These are phyloP conservation scores for Bretziella fagacearum DNA, from an alignment of 2,329 filamentous ascomycete genomes.

Conservation along the genomic window DNA sequence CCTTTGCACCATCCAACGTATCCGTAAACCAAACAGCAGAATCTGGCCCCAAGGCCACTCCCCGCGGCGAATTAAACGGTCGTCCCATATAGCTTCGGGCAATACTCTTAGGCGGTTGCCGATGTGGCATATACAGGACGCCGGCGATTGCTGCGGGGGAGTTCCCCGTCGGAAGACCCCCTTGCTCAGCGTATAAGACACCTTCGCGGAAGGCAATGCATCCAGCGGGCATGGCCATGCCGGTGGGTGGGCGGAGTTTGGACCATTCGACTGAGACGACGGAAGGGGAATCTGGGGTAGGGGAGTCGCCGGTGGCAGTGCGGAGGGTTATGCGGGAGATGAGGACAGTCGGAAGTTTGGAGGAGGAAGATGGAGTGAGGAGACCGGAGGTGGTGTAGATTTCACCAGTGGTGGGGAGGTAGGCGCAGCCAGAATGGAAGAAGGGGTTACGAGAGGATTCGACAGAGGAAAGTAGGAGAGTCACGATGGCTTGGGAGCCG, in stretches of 20 bases:
- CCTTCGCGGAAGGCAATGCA: conserved; percentile 26
- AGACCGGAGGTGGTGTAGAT: conserved; percentile 31
- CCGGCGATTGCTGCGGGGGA: conserved; percentile 14
- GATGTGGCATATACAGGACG: conserved; percentile 22
- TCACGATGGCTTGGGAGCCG: conserved; percentile 22
- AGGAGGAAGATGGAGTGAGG: conserved; percentile 23
- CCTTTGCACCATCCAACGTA: conserved; percentile 30
- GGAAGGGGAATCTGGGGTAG: conserved; percentile 15
- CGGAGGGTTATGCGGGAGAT: conserved; percentile 27
- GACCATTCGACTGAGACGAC: conserved; percentile 24
- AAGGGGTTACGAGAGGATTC: conserved; percentile 27
- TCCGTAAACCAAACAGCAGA: conserved; percentile 35
- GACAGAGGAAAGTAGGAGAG: conserved; percentile 27
- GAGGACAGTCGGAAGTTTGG: conserved; percentile 26
- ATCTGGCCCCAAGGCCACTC: conserved; percentile 28
- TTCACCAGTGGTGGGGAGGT: conserved; percentile 24
- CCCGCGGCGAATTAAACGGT: conserved; percentile 33
- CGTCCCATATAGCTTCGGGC: conserved; percentile 27
- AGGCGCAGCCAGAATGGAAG: conserved; percentile 30
- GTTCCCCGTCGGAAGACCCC: conserved; percentile 14
- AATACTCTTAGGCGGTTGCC: conserved; percentile 21
- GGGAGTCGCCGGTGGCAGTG: conserved; percentile 14
- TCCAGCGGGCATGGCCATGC: conserved; percentile 29
- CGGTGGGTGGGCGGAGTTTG: conserved; percentile 27
- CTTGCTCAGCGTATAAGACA: conserved; percentile 28